Evolutionary conservation across 164 flowering plant genomes (phyloP), one percentile per base, ranked within the genome.

Genomic region (Cinnamomum chago): DNA sequence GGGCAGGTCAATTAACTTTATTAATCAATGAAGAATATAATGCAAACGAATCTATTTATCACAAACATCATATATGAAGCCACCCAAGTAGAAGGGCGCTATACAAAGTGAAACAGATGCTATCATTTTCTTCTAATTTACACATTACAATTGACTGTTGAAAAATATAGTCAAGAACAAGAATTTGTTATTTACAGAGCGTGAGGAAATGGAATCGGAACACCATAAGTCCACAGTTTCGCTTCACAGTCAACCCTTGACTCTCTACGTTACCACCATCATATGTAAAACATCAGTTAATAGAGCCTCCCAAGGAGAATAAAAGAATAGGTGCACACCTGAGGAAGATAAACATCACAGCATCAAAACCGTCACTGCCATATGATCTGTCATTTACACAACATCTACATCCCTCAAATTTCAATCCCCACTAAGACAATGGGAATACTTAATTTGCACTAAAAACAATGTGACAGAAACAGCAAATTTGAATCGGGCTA

Each of bases 311-410:
- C 83, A 70, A 7, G 76, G 79, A 76, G 81, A 84, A 83, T 76
- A 79, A 84, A 85, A 84, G 87, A 88, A 88, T 85, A 70, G 78
- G 81, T 76, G 79, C 85, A 81, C 77, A 78, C 86, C 82, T 79
- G 79, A 51, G 75, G 58, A 76, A 71, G 76, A 62, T 62, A 73
- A 62, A 47, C 28, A 65, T 10, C 3, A 68, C 67, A 50, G 68
- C 20, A 65, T 52, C 58, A 51, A 65, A 51, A 18, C 71, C 74
- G 52, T 23, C 70, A 77, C 55, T 15, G n/a, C 67, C 75, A 40
- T 40, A 40, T 40, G 47, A 1, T 35, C 47, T 40, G 47, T 40
- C 47, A 40, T 40, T 40, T 7, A 40, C 47, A 40, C 68, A 69
- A n/a, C 50, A 67, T 68, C 20, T 24, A 62, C 64, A 65, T 15